phyloP scores from a whole-genome alignment of 441 rosid genomes.

The Gossypium lobatum region DNA sequence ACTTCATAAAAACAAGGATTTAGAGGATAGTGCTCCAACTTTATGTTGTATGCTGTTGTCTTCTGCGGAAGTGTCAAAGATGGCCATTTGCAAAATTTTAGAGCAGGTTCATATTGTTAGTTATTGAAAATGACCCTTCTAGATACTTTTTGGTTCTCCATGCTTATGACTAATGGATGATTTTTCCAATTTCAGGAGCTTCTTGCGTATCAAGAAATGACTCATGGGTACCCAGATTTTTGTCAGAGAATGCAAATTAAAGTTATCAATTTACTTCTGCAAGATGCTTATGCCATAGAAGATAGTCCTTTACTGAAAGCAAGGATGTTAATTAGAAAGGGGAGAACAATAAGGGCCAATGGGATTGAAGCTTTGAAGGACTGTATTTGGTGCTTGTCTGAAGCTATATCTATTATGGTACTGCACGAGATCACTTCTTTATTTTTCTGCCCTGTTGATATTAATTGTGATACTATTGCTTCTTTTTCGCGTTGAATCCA shows the following conservation, averaged over 20 bases:
- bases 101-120: slow-evolving; percentile 61
- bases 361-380: slow-evolving; percentile 46
- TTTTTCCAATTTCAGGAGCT: slow-evolving; percentile 49
- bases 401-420: slow-evolving; percentile 64
- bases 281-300: slow-evolving; percentile 35
- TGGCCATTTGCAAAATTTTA: slow-evolving; percentile 49
- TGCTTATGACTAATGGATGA: slow-evolving; percentile 8
- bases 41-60: slow-evolving; percentile 51
- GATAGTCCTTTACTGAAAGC: slow-evolving; percentile 42
- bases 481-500: slow-evolving; percentile 17
- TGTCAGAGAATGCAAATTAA: slow-evolving; percentile 49
- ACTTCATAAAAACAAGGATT: slow-evolving; percentile 32
- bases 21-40: slow-evolving; percentile 36
- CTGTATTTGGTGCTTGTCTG: slow-evolving; percentile 61
- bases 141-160: neutral
- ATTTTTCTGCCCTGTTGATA: slow-evolving; percentile 8
- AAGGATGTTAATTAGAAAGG: slow-evolving; percentile 62
- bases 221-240: slow-evolving; percentile 37
- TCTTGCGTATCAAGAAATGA: slow-evolving; percentile 58
- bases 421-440: neutral
- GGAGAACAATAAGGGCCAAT: slow-evolving; percentile 42
- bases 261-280: slow-evolving; percentile 52
- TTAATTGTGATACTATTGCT: slow-evolving; percentile 16
- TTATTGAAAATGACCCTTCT: neutral
- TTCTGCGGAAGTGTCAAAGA: slow-evolving; percentile 35